A percentile compares a stretch with the other conserved stretches of the same genome.
Conservation (phyloP, 495 filamentous ascomycete species). For the Xylaria bambusicola region DNA sequence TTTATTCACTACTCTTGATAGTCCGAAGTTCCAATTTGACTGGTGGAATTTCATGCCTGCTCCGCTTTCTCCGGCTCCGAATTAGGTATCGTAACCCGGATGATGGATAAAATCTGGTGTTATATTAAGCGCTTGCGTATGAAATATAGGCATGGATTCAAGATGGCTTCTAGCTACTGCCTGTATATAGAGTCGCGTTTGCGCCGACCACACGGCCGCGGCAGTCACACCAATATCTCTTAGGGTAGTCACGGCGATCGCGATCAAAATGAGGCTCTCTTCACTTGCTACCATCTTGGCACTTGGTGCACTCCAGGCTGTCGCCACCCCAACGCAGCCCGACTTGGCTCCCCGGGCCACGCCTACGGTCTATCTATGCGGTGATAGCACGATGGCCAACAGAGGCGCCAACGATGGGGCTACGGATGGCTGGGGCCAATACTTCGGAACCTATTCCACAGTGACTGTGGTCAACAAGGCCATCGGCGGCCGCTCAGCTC, state of each 20-base stretch:
- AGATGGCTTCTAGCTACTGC: background rate
- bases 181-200: background rate
- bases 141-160: background rate
- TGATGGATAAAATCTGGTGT: conserved; percentile 1
- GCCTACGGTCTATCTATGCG: conserved; percentile 50
- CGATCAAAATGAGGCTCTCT: conserved; percentile 13
- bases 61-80: conserved; percentile 15
- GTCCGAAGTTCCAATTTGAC: background rate
- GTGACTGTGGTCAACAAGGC: conserved; percentile 43
- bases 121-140: background rate
- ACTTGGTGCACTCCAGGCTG: background rate
- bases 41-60: conserved; percentile 12
- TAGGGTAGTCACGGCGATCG: background rate
- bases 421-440: conserved; percentile 42
- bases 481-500: conserved; percentile 46
- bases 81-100: conserved; percentile 8
- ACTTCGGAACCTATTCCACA: conserved; percentile 36
- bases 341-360: conserved; percentile 12
- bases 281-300: conserved; percentile 1
- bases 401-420: conserved; percentile 37
- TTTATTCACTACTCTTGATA: background rate
- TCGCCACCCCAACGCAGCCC: conserved; percentile 6
- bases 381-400: conserved; percentile 58
- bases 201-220: background rate
- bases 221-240: background rate